phyloP scores from a whole-genome alignment of 169 alveolate genomes.

The Amoebophrya sp. region DNA sequence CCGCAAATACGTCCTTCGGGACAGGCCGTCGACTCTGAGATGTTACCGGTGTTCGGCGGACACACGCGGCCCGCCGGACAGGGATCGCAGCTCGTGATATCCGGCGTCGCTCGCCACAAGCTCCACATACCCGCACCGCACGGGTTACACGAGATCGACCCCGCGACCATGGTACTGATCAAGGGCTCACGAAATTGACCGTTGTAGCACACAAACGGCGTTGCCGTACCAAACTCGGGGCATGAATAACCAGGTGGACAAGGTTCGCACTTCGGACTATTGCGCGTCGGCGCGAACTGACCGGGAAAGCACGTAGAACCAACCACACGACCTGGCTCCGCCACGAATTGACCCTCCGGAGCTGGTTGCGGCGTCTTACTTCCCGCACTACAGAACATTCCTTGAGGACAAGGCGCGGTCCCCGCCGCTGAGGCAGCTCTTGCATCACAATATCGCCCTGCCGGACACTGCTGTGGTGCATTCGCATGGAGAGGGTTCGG shows the following conservation, averaged over 20 bases:
- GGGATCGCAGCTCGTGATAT: constrained; percentile 46
- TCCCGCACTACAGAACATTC: constrained; percentile 8
- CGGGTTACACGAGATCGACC: constrained; percentile 28
- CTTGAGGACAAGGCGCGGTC: constrained; percentile 23
- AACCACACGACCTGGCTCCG: background rate
- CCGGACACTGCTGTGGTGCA: constrained; percentile 35
- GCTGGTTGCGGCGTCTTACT: constrained; percentile 23
- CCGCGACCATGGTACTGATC: background rate
- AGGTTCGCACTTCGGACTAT: constrained; percentile 28
- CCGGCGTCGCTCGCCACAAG: constrained; percentile 46
- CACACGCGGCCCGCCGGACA: constrained; percentile 51
- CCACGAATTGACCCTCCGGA: constrained; percentile 27
- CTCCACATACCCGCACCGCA: constrained; percentile 39
- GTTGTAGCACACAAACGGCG: background rate
- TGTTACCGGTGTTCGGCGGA: constrained; percentile 44
- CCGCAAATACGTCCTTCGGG: constrained; percentile 51
- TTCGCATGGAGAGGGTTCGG: constrained; percentile 16
- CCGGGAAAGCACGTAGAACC: constrained; percentile 32
- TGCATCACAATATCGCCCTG: constrained; percentile 9
- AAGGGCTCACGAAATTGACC: constrained; percentile 9
- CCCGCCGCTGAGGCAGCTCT: constrained; percentile 31
- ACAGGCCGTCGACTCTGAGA: constrained; percentile 43
- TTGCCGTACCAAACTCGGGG: constrained; percentile 31
- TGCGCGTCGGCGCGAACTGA: constrained; percentile 19
- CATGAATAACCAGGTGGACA: constrained; percentile 33